Percentiles rank a stretch among this genome's conserved stretches.
Conservation (phyloP, 2,329 filamentous ascomycete genomes). For the Colletotrichum orbiculare region DNA sequence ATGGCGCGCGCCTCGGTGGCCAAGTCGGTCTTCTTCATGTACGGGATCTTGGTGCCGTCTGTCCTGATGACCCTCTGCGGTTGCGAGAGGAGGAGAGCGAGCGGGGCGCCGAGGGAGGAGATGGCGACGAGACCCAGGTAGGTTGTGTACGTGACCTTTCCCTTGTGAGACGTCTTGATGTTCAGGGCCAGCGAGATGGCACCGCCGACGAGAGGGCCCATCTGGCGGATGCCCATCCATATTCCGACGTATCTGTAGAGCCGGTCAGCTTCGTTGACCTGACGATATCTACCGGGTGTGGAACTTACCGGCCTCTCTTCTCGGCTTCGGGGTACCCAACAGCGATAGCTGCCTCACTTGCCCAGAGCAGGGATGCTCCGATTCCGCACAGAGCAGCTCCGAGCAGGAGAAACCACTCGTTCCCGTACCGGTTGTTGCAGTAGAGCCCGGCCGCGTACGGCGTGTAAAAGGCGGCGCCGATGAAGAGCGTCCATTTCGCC, state of each 20-base stretch:
- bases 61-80: slow-evolving; percentile 56
- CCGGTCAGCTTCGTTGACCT: neutral
- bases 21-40: slow-evolving; percentile 28
- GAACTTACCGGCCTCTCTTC: slow-evolving; percentile 58
- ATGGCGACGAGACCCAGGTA: slow-evolving; percentile 60
- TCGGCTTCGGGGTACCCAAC: slow-evolving; percentile 74
- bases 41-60: slow-evolving; percentile 51
- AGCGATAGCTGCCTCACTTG: slow-evolving; percentile 49
- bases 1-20: slow-evolving; percentile 24
- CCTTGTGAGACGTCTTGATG: slow-evolving; percentile 48
- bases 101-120: slow-evolving; percentile 55
- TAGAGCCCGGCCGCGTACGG: slow-evolving; percentile 56
- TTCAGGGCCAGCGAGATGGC: slow-evolving; percentile 62
- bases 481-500: slow-evolving; percentile 49
- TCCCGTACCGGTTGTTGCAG: slow-evolving; percentile 55
- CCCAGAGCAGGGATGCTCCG: slow-evolving; percentile 50
- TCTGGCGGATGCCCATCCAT: slow-evolving; percentile 31
- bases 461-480: slow-evolving; percentile 55
- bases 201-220: slow-evolving; percentile 54
- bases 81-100: slow-evolving; percentile 55
- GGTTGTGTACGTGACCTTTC: slow-evolving; percentile 52
- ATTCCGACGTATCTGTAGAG: slow-evolving; percentile 21
- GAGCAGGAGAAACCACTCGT: slow-evolving; percentile 55
- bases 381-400: slow-evolving; percentile 54
- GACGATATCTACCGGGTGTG: neutral